Evolutionary conservation across 257 asterid genomes (phyloP).

Genomic region (Striga asiatica): DNA sequence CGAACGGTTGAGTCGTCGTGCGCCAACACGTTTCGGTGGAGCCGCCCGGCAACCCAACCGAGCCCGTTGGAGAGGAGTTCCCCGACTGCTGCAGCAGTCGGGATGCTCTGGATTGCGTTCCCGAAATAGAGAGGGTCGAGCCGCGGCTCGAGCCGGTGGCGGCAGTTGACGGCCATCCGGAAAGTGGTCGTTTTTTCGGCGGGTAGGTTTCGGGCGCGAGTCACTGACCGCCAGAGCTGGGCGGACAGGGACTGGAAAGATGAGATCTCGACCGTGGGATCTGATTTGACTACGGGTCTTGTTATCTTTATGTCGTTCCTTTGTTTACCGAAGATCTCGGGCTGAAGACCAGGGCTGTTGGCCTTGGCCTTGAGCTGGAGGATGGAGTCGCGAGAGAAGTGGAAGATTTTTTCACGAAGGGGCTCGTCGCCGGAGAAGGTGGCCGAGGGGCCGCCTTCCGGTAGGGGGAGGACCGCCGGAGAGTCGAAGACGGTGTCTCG

Average conservation of each 20-base stretch:
- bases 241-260: constrained; percentile 81
- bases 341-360: constrained; percentile 22
- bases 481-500: constrained; percentile 67
- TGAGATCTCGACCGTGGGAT: constrained; percentile 52
- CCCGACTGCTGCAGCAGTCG: constrained; percentile 40
- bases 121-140: constrained; percentile 76
- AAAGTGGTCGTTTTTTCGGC: constrained; percentile 61
- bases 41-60: constrained; percentile 53
- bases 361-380: constrained; percentile 42
- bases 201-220: constrained; percentile 57
- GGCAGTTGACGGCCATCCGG: constrained; percentile 88
- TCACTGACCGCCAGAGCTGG: constrained; percentile 80
- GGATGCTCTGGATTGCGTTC: constrained; percentile 80
- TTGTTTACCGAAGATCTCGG: constrained; percentile 32
- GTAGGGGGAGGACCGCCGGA: constrained; percentile 45
- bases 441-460: constrained; percentile 69
- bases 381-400: constrained; percentile 72
- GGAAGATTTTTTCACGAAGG: constrained; percentile 64
- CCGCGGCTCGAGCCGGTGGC: constrained; percentile 69
- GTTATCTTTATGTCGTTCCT: constrained; percentile 23
- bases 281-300: constrained; percentile 28
- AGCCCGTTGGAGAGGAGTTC: constrained; percentile 50
- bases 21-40: constrained; percentile 65
- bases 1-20: constrained; percentile 63
- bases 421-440: constrained; percentile 76